A percentile compares a stretch with the other conserved stretches of the same genome.
These are phyloP conservation scores for Phalaenopsis hybrid DNA, from an alignment of 116 monocot genomes.

Conservation along the genomic window DNA sequence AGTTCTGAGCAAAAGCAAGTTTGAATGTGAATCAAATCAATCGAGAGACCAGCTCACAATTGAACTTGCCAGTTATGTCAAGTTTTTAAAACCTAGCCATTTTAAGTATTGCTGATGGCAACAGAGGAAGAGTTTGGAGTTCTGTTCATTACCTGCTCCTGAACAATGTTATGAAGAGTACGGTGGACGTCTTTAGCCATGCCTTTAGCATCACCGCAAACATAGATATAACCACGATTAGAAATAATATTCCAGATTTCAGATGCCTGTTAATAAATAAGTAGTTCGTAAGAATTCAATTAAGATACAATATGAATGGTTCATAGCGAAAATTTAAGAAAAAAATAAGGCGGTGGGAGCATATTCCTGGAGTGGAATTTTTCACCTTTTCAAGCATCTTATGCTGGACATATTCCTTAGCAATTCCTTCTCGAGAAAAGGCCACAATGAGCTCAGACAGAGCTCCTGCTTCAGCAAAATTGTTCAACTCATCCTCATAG, in stretches of 20 bases:
- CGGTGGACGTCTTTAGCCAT: constrained; percentile 89
- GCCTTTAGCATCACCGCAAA: constrained; percentile 89
- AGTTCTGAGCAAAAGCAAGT: too few relatives aligned
- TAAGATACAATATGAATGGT: not conserved
- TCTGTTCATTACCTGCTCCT: constrained; percentile 56
- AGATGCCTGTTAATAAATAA: constrained; percentile 32
- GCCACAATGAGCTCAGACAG: constrained; percentile 83
- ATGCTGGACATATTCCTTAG: constrained; percentile 93
- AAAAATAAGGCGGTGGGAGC: not conserved
- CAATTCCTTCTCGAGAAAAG: constrained; percentile 76
- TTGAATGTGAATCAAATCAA: too few relatives aligned
- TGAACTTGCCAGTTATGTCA: too few relatives aligned
- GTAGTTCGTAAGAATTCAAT: not conserved
- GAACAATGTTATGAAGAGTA: constrained; percentile 64
- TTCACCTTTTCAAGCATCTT: constrained; percentile 86
- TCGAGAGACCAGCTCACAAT: too few relatives aligned
- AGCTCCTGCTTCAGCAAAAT: constrained; percentile 54
- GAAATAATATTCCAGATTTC: constrained; percentile 69
- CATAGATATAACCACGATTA: constrained; percentile 61
- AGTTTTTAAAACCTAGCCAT: too few relatives aligned
- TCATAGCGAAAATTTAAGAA: not conserved
- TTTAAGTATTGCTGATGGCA: too few relatives aligned
- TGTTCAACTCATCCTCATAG: constrained; percentile 85
- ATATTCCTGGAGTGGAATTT: not conserved
- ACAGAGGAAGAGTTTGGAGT: not conserved